Evolutionary conservation across 108 stramenopile species (phyloP), one percentile per base, ranked within the genome.

Genomic region (Skeletonema costatum): DNA sequence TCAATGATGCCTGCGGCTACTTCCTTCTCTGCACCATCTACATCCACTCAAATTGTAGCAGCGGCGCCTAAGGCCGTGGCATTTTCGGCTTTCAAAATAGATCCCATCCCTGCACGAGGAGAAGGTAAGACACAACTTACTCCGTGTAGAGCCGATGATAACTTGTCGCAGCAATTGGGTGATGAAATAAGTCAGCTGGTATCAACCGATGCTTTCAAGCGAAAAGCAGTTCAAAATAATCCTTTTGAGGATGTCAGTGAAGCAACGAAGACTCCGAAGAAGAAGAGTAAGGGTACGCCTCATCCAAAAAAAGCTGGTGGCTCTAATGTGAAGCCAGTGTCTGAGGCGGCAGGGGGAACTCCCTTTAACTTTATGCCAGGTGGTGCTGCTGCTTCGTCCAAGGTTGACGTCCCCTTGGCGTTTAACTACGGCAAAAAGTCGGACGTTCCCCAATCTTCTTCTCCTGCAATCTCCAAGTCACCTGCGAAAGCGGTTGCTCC

Each of bases 351-450:
- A 59, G 71, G 60, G 2, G 29, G 39, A 14, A 44, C 29, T 56
- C 81, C 81, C 5, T 82, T 75, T 61, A 59, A 32, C 12, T 82
- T 82, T 65, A 82, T 82, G 81, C 70, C 81, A 1, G 80, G 63
- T 13, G 80, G 74, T 33, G 73, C 63, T 12, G 67, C 64, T 25
- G 73, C 74, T 16, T 66, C 73, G 6, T 56, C 79, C 38, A 46
- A 42, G 32, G 61, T 69, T 13, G 25, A 41, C 30, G 65, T 73
- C 9, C 80, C 73, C 3, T n/a, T 70, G 60, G 80, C 68, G 10
- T 81, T 44, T 51, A 58, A 66, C 31, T 81, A 64, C 39, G 66
- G 59, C 14, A 63, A 68, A 12, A 35, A 35, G 36, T 41, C 42
- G 10, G 32, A 36, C 6, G 36, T 46, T 42, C 21, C 71, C 36